Conservation (phyloP, 1,284 basidiomycete genomes). For the Cryptococcus floricola region DNA sequence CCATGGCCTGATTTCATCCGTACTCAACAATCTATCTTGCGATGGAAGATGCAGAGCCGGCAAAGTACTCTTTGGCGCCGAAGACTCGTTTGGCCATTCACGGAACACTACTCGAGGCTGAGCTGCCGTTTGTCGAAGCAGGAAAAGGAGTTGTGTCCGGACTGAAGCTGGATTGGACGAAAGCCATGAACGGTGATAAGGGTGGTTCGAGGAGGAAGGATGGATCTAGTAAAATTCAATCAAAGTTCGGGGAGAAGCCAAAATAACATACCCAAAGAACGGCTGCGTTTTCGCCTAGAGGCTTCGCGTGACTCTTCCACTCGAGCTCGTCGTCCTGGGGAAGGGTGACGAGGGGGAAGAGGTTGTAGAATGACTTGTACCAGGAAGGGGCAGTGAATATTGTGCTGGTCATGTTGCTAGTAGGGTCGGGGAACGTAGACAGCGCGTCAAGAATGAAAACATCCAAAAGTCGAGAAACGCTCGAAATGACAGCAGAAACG, state of each 20-base stretch:
- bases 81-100: conserved; percentile 30
- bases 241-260: not conserved
- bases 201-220: conserved; percentile 16
- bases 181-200: conserved; percentile 30
- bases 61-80: conserved; percentile 34
- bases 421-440: too few species aligned
- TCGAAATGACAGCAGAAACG: too few species aligned
- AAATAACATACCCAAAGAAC: not conserved
- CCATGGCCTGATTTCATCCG: conserved; percentile 36
- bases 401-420: not conserved
- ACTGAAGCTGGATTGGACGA: conserved; percentile 33
- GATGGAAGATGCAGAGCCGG: conserved; percentile 29
- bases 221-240: conserved; percentile 20
- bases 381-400: conserved; percentile 36
- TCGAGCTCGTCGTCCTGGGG: conserved; percentile 38
- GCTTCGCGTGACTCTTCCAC: conserved; percentile 19
- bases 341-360: conserved; percentile 43
- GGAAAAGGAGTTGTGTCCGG: conserved; percentile 40
- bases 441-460: too few species aligned
- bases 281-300: not conserved
- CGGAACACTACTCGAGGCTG: conserved; percentile 23
- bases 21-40: conserved; percentile 28
- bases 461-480: too few species aligned
- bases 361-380: conserved; percentile 37
- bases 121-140: conserved; percentile 27